Base-by-base conservation (phyloP, 2,329 filamentous ascomycete species). In the Magnaporthiopsis rhizophila region DNA sequence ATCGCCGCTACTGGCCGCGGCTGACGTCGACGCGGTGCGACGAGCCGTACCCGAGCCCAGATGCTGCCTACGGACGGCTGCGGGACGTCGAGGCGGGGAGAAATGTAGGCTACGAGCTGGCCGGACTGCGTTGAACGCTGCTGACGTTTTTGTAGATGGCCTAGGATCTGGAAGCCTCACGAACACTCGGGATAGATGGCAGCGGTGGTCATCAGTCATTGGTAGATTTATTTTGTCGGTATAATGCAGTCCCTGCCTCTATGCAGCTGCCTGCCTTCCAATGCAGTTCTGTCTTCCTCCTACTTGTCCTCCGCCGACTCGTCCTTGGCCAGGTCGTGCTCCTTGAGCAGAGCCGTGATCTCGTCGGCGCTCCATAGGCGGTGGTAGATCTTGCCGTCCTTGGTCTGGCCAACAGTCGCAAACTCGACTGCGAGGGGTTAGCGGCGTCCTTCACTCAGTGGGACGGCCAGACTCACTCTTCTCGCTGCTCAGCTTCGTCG, bases 401-500 rank as follows among this genome's bases (percentile, higher is more conserved):
- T 89, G 70, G 93, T 98, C 81, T 93, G 92, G 71, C 95, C 96
- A 67, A 99, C 94, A 38, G 96, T 99, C 70, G 95, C 96, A 74
- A 99, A 99, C 75, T 99, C 95, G 75, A 99, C 93, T 97, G 71
- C 59, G 13, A 5, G 24, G 28, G 21, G 65, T 70, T 67, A 70
- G 69, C 65, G 18, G 32, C 15, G 15, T 15, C 18, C 1, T 2
- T 1, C 15, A 45, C 3, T 5, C 7, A 11, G 57, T 7, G 9
- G 12, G 26, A 18, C n/a, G 45, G n/a, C 8, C 30, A 36, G 45
- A 83, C 91, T 78, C 80, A 97, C 93, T 97, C 86, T 99, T 99
- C 85, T 99, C 95, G 74, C 92, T 97, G 82, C 92, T 97, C 74
- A 99, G 80, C 84, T 97, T 99, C 64, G 94, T 98, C 64, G 93